A percentile compares a stretch with the other conserved stretches of the same genome.
Conservation (phyloP, 371 early-diverging fungal genomes). For the Blastocladiella emersonii region DNA sequence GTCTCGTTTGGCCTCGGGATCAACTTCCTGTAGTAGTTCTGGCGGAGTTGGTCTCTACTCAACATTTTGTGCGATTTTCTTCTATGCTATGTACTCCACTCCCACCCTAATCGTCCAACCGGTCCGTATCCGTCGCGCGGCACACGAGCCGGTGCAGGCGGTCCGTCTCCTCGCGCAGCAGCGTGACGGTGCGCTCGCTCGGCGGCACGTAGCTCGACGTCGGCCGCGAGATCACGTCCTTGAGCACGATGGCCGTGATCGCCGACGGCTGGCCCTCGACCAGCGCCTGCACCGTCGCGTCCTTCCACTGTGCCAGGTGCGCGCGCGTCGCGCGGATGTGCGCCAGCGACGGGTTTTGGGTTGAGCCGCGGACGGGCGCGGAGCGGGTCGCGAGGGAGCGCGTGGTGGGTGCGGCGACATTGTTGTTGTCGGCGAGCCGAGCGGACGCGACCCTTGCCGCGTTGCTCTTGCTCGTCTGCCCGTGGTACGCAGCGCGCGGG, state of each 20-base stretch:
- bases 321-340: not conserved
- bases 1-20: constrained; percentile 78
- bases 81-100: too few relatives aligned
- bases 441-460: too few relatives aligned
- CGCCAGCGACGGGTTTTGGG: not conserved
- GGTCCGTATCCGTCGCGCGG: too few relatives aligned
- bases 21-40: constrained; percentile 70
- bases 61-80: too few relatives aligned
- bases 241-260: not conserved
- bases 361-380: not conserved
- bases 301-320: not conserved
- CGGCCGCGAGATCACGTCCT: not conserved
- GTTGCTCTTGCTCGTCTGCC: too few relatives aligned
- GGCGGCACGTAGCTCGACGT: not conserved
- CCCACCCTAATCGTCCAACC: too few relatives aligned
- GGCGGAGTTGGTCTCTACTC: too few relatives aligned
- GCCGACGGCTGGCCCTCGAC: constrained; percentile 1
- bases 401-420: too few relatives aligned
- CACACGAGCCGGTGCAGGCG: not conserved
- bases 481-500: too few relatives aligned
- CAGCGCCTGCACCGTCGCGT: not conserved
- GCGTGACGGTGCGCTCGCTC: not conserved
- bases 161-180: not conserved
- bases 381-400: too few relatives aligned
- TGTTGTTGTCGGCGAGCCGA: too few relatives aligned